A percentile compares a stretch with the other conserved stretches of the same genome.
Evolutionary conservation across 352 stramenopile species (phyloP).

Genomic region (Globisporangium emineosum): DNA sequence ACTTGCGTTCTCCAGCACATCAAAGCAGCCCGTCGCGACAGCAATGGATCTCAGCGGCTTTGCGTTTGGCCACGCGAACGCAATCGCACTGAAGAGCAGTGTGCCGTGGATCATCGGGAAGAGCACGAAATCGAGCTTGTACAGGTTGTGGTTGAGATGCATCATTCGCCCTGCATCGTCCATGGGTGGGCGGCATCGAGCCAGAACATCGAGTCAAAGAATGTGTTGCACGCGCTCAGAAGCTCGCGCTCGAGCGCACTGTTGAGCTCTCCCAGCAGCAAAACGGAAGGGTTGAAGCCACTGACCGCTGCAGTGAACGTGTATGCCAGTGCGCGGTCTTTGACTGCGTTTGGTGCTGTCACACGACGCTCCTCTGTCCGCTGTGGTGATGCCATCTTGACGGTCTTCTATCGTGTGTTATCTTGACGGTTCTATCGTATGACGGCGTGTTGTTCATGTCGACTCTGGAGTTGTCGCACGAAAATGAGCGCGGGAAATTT

Average conservation of each 20-base stretch:
- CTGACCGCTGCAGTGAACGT: constrained; percentile 19
- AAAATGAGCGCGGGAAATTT: neutral
- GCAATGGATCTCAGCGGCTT: constrained; percentile 5
- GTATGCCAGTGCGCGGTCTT: neutral
- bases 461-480: neutral
- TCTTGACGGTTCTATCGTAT: neutral
- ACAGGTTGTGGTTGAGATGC: constrained; percentile 26
- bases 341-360: neutral
- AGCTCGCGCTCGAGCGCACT: constrained; percentile 15
- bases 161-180: constrained; percentile 19
- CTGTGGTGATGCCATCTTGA: neutral
- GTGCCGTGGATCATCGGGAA: constrained; percentile 30
- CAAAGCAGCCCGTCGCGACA: constrained; percentile 7
- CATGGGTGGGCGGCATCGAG: constrained; percentile 20
- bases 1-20: constrained; percentile 19
- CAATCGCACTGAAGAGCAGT: constrained; percentile 14
- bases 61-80: constrained; percentile 16
- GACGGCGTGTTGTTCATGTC: neutral
- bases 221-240: constrained; percentile 18
- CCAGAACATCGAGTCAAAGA: constrained; percentile 22
- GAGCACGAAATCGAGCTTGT: constrained; percentile 25
- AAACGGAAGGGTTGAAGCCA: constrained; percentile 22
- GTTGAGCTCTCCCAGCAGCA: constrained; percentile 19
- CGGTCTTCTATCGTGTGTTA: neutral
- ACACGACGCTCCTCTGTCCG: neutral